These are phyloP conservation scores for Mucor plumbeus DNA, from an alignment of 371 early-diverging fungal genomes.

Conservation along the genomic window DNA sequence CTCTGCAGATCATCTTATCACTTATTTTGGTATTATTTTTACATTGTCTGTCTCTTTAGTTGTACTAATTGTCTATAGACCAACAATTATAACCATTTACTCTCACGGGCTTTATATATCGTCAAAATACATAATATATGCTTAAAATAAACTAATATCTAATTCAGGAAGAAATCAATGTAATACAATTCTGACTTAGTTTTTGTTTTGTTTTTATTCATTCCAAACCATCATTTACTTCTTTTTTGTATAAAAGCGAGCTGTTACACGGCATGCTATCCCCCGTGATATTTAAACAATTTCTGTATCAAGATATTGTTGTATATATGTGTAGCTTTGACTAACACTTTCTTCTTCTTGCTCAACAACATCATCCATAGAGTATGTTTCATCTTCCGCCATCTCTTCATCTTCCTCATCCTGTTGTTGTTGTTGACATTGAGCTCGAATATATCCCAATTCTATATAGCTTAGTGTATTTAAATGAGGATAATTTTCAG, in stretches of 20 bases:
- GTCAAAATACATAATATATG: too few relatives aligned
- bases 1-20: too few relatives aligned
- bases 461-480: constrained; percentile 24
- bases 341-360: constrained; percentile 15
- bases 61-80: too few relatives aligned
- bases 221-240: constrained; percentile 3
- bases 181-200: too few relatives aligned
- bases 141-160: too few relatives aligned
- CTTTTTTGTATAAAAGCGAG: neutral
- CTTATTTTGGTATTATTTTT: too few relatives aligned
- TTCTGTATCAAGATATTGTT: constrained; percentile 23
- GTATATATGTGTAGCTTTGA: constrained; percentile 30
- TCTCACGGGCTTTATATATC: too few relatives aligned
- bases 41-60: too few relatives aligned
- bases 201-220: neutral
- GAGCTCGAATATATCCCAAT: constrained; percentile 17
- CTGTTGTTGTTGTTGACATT: constrained; percentile 4
- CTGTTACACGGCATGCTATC: neutral
- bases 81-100: too few relatives aligned
- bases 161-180: too few relatives aligned
- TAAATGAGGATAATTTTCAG: constrained; percentile 20
- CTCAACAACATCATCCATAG: neutral
- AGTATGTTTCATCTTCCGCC: neutral
- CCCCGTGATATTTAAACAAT: neutral
- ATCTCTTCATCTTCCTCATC: neutral